These are phyloP conservation scores for Dactylellina cionopaga DNA, from an alignment of 2,329 filamentous ascomycete species.

Conservation along the genomic window DNA sequence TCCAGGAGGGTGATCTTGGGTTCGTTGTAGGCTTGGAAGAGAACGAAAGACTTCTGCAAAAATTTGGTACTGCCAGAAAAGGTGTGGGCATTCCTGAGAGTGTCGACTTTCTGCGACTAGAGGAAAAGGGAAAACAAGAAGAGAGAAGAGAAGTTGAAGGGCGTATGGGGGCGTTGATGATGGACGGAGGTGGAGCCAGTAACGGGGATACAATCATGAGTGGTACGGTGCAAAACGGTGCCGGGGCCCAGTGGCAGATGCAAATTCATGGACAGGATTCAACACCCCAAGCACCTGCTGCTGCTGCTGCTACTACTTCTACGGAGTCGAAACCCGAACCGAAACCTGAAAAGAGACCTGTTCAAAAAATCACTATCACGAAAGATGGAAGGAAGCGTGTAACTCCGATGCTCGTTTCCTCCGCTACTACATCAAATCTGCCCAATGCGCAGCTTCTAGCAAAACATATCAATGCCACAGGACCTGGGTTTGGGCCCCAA, in stretches of 20 bases:
- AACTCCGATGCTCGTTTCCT: conserved; percentile 88
- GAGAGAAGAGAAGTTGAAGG: conserved; percentile 91
- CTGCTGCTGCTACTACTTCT: conserved; percentile 1
- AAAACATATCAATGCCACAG: conserved; percentile 54
- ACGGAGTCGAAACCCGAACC: conserved; percentile 29
- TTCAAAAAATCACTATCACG: conserved; percentile 87
- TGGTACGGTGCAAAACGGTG: conserved; percentile 61
- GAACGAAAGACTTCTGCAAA: conserved; percentile 90
- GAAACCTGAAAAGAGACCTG: conserved; percentile 63
- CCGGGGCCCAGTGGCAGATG: conserved; percentile 57
- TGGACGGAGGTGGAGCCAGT: conserved; percentile 69
- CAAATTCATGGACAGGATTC: conserved; percentile 52
- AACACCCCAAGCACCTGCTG: conserved; percentile 51
- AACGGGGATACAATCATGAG: conserved; percentile 68
- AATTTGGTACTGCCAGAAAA: conserved; percentile 87
- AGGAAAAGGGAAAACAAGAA: conserved; percentile 90
- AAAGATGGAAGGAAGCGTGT: conserved; percentile 98
- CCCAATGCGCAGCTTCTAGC: conserved; percentile 56
- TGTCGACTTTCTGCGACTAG: conserved; percentile 84
- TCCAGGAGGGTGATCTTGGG: conserved; percentile 86
- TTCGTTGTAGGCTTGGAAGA: conserved; percentile 86
- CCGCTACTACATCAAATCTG: conserved; percentile 60
- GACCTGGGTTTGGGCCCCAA: conserved; percentile 67
- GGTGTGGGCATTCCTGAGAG: conserved; percentile 92
- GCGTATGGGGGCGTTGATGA: conserved; percentile 97